A percentile compares a stretch with the other conserved stretches of the same genome.
These are phyloP conservation scores for Exophiala bonariae DNA, from an alignment of 2,329 filamentous ascomycete species.

Conservation along the genomic window DNA sequence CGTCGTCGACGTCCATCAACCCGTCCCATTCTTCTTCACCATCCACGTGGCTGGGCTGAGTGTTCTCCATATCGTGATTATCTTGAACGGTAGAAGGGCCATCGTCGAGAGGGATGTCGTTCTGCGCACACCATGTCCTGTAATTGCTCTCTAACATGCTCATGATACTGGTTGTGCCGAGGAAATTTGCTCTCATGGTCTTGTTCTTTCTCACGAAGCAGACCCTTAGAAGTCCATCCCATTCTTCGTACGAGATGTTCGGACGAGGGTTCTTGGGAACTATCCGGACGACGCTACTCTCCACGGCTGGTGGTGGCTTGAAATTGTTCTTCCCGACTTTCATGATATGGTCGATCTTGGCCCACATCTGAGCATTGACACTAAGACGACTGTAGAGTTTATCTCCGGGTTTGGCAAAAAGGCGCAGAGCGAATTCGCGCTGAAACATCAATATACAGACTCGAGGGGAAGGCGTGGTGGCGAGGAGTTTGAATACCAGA, in stretches of 20 bases:
- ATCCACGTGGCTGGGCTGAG: conserved; percentile 30
- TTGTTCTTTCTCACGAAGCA: conserved; percentile 89
- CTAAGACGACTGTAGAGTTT: conserved; percentile 86
- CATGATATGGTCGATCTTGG: conserved; percentile 71
- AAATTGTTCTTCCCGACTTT: conserved; percentile 97
- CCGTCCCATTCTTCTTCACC: conserved; percentile 52
- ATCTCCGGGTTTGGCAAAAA: conserved; percentile 86
- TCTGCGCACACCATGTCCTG: conserved; percentile 83
- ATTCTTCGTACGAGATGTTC: conserved; percentile 89
- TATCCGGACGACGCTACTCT: conserved; percentile 85
- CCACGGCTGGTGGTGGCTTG: conserved; percentile 88
- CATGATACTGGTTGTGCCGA: conserved; percentile 78
- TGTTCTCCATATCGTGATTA: conserved; percentile 34
- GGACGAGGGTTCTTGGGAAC: conserved; percentile 84
- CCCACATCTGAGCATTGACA: conserved; percentile 94
- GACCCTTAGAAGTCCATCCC: conserved; percentile 83
- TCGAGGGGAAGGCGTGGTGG: conserved; percentile 76
- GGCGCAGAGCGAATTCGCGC: conserved; percentile 85
- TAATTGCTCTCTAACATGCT: conserved; percentile 86
- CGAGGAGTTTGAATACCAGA: conserved; percentile 85
- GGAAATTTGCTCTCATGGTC: conserved; percentile 77
- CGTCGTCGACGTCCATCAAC: conserved; percentile 48
- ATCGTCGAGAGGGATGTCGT: conserved; percentile 77
- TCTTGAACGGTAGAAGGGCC: conserved; percentile 43
- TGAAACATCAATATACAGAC: conserved; percentile 94